These are phyloP conservation scores for Ephemerocybe angulata DNA, from an alignment of 768 basidiomycete genomes.

Conservation along the genomic window DNA sequence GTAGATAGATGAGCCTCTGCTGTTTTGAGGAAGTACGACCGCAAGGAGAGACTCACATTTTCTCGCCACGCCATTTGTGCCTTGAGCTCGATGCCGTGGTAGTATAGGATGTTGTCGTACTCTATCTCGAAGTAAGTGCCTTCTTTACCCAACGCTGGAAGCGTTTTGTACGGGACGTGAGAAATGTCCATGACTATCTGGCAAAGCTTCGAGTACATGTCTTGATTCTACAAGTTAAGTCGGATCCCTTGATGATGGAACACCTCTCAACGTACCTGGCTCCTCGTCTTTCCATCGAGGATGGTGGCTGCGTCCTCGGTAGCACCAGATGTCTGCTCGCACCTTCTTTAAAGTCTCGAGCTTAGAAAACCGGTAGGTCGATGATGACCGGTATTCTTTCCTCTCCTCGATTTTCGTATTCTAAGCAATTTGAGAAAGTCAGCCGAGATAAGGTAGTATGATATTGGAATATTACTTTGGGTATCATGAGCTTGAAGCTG, in stretches of 20 bases:
- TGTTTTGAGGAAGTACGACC: too few species aligned
- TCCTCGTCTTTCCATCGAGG: constrained; percentile 21
- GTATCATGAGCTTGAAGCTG: constrained; percentile 9
- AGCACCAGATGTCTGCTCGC: constrained; percentile 14
- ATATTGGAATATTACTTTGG: constrained; percentile 2
- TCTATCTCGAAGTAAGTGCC: constrained; percentile 19
- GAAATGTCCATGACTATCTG: constrained; percentile 15
- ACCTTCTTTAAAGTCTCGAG: constrained; percentile 5
- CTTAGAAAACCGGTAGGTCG: neutral
- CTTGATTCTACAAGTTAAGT: neutral
- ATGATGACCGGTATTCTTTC: constrained; percentile 15
- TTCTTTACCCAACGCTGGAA: neutral
- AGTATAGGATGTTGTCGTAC: constrained; percentile 38
- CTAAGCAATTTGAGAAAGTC: constrained; percentile 5
- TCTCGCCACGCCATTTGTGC: constrained; percentile 45
- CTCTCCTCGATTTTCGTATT: constrained; percentile 18
- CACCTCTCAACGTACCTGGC: constrained; percentile 7
- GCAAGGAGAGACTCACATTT: neutral
- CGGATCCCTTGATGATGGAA: neutral
- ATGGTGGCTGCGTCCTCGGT: constrained; percentile 11
- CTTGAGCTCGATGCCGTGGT: constrained; percentile 42
- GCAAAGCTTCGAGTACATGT: constrained; percentile 16
- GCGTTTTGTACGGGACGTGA: neutral
- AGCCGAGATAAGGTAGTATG: too few species aligned
- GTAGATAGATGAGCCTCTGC: too few species aligned